Conservation (phyloP, 2,329 filamentous ascomycete species). For the Aureobasidium sp. region DNA sequence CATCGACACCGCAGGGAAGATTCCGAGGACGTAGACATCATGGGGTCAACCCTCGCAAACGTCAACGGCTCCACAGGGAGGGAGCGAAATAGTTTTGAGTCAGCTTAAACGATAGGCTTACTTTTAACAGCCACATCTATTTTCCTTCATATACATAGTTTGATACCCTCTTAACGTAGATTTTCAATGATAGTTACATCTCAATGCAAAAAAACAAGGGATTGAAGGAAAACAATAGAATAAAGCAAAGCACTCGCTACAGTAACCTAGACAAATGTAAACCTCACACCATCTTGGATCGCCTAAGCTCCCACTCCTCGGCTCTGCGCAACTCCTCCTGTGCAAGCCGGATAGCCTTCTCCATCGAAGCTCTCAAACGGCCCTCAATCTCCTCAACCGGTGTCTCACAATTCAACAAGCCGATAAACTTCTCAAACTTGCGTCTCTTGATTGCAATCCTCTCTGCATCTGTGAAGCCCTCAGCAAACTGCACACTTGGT, state of each 20-base stretch:
- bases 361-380: constrained; percentile 28
- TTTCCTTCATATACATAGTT: neutral
- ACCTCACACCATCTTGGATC: constrained; percentile 22
- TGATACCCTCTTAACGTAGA: neutral
- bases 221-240: neutral
- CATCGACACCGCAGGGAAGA: neutral
- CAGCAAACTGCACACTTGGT: constrained; percentile 7
- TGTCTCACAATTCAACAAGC: constrained; percentile 54
- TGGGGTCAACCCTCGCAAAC: constrained; percentile 1
- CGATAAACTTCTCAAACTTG: constrained; percentile 66
- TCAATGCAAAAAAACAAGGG: neutral
- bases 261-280: neutral
- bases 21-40: constrained; percentile 1
- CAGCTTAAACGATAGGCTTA: neutral
- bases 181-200: neutral
- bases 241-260: neutral
- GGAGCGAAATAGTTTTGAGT: neutral
- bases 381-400: constrained; percentile 39
- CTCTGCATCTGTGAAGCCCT: constrained; percentile 28
- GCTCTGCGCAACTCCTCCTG: constrained; percentile 24
- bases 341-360: constrained; percentile 22
- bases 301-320: constrained; percentile 26
- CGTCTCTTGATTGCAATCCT: constrained; percentile 51
- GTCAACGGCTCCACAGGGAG: constrained; percentile 4
- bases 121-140: neutral